Percentiles rank a stretch among this genome's conserved stretches.
phyloP scores from a whole-genome alignment of 305 asterid species.

The Nicotiana rustica region DNA sequence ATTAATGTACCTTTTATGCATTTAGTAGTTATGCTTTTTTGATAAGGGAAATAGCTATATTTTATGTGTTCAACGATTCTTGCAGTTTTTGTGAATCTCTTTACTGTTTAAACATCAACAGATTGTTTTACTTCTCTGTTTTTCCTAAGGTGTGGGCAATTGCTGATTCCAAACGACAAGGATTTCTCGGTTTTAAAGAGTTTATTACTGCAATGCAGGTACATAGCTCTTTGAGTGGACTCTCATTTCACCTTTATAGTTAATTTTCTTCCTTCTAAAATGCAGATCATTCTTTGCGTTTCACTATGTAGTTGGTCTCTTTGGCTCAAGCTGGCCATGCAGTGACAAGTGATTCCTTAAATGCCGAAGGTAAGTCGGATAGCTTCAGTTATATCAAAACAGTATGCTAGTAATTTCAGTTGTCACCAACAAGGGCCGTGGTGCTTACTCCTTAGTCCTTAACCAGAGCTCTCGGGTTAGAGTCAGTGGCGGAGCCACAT shows the following conservation, averaged over 20 bases:
- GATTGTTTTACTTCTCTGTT: conserved; percentile 17
- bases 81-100: not conserved
- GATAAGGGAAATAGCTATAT: not conserved
- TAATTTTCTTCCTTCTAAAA: conserved; percentile 25
- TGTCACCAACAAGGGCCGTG: not conserved
- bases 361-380: conserved; percentile 52
- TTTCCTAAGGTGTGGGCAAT: conserved; percentile 74
- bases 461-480: too few relatives aligned
- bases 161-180: conserved; percentile 81
- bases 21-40: not conserved
- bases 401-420: not conserved
- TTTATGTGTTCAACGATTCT: not conserved
- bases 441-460: too few relatives aligned
- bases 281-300: conserved; percentile 44
- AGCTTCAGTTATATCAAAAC: not conserved
- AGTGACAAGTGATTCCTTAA: conserved; percentile 51
- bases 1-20: not conserved
- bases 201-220: conserved; percentile 83
- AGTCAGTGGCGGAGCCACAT: too few relatives aligned
- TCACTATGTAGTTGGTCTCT: conserved; percentile 60
- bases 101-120: not conserved
- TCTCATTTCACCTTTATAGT: conserved; percentile 29
- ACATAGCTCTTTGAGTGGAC: conserved; percentile 24
- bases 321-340: conserved; percentile 76
- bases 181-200: conserved; percentile 78